Conservation (phyloP, 2,329 filamentous ascomycete genomes). For the Penicillium sp. region DNA sequence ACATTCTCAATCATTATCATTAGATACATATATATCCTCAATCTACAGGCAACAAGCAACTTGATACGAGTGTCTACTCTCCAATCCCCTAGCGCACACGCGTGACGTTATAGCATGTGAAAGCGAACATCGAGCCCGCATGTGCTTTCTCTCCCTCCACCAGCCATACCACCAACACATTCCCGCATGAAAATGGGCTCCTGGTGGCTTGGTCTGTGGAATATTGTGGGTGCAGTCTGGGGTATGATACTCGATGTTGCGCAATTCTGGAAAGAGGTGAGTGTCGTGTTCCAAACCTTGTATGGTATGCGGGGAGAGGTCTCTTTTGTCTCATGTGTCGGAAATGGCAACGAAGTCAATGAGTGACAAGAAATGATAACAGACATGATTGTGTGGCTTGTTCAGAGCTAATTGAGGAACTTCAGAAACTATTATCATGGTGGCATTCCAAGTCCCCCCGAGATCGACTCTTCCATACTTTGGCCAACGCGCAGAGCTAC, state of each 20-base stretch:
- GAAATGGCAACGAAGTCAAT: background rate
- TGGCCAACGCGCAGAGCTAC: slow-evolving; percentile 67
- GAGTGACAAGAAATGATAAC: background rate
- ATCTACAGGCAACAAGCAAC: background rate
- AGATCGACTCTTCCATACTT: slow-evolving; percentile 63
- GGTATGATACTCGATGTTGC: slow-evolving; percentile 61
- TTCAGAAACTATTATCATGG: slow-evolving; percentile 68
- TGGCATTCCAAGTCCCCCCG: slow-evolving; percentile 64
- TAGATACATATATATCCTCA: background rate
- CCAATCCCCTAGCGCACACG: background rate
- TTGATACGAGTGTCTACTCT: background rate
- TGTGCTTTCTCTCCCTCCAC: slow-evolving; percentile 6
- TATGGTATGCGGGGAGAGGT: background rate
- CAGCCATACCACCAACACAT: slow-evolving; percentile 2
- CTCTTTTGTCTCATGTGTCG: background rate
- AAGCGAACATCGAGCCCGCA: slow-evolving; percentile 12
- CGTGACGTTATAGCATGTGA: slow-evolving; percentile 25
- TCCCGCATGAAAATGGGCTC: slow-evolving; percentile 21
- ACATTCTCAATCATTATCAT: background rate
- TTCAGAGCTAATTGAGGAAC: background rate
- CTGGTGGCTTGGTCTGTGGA: slow-evolving; percentile 27
- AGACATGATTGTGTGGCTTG: background rate
- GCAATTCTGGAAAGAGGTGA: slow-evolving; percentile 62
- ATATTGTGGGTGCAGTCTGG: slow-evolving; percentile 46
- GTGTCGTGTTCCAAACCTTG: slow-evolving; percentile 1